Evolutionary conservation across 306 rosid species (phyloP).

Genomic region (Ormosia emarginata): DNA sequence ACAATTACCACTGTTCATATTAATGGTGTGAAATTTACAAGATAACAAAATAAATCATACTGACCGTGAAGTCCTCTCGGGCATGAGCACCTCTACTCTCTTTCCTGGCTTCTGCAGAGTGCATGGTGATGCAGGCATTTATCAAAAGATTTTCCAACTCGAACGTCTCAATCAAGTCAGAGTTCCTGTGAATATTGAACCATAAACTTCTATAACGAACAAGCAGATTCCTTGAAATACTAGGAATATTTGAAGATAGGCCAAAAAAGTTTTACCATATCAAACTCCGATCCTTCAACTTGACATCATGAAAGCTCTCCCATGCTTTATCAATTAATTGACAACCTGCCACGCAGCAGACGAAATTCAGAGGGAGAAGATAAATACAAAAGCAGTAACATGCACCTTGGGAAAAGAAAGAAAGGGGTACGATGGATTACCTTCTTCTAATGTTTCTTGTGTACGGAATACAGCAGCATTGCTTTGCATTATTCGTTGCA

Average conservation of each 20-base stretch:
- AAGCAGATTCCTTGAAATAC: background rate
- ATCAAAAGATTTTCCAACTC: constrained; percentile 84
- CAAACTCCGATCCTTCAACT: constrained; percentile 65
- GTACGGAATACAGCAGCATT: constrained; percentile 86
- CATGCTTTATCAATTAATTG: constrained; percentile 68
- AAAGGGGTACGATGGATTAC: constrained; percentile 23
- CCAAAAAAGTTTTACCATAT: constrained; percentile 50
- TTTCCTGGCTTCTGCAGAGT: constrained; percentile 91
- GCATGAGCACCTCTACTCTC: constrained; percentile 97
- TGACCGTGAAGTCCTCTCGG: constrained; percentile 81
- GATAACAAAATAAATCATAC: constrained; percentile 14
- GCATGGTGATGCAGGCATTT: constrained; percentile 81
- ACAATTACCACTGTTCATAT: background rate
- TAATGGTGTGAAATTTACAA: background rate
- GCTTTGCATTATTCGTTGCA: constrained; percentile 75
- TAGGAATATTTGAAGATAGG: background rate
- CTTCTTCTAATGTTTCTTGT: constrained; percentile 69
- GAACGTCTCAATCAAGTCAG: constrained; percentile 77
- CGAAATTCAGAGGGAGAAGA: background rate
- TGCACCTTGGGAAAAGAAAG: background rate
- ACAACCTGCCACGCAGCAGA: constrained; percentile 50
- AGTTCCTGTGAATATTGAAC: constrained; percentile 48
- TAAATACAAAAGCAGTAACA: background rate
- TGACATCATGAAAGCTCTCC: constrained; percentile 75
- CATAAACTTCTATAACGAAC: constrained; percentile 6